Evolutionary conservation across 306 rosid species (phyloP), one percentile per base, ranked within the genome.

Genomic region (Rosa lucieae): DNA sequence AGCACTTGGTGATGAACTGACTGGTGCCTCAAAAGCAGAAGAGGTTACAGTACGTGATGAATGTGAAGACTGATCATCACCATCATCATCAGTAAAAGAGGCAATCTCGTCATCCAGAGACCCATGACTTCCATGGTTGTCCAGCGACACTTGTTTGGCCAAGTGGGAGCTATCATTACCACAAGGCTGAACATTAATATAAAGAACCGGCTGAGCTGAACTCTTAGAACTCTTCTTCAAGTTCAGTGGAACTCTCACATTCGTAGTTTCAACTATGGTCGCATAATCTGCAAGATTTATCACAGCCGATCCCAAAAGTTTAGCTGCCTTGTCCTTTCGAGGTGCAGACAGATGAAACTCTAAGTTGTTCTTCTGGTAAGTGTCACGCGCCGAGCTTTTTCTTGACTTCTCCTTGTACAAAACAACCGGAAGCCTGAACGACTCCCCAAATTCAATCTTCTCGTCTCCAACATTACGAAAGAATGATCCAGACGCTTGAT

Each of bases 281-380:
- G 89, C 97, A 59, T 79, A 91, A n/a, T 91, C 97, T 26, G 93
- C 97, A 82, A 93, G 83, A 78, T 93, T 90, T 66, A 93, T 61
- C 0, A 74, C 51, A 59, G 87, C 92, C 66, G 94, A 84, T 51
- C 92, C 98, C 85, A 93, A 71, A 58, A 87, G 86, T 79, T 90
- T 93, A 17, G 20, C 82, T 23, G 85, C 82, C 85, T 82, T 93
- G 74, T 91, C 97, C 58, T 85, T 87, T 1, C 83, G 82, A 56
- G 74, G 67, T 53, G 80, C 87, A 86, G 85, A 91, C 85, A 93
- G 77, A 75, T 76, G 17, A 81, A 91, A 91, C 83, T 91, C 97
- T 32, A 93, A 85, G 81, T 15, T 62, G 65, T 90, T 91, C 86
- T 93, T 93, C 86, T 79, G 90, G 75, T 90, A 93, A 73, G 8